phyloP scores from a whole-genome alignment of 208 protist species.

The Leishmania tarentolae region DNA sequence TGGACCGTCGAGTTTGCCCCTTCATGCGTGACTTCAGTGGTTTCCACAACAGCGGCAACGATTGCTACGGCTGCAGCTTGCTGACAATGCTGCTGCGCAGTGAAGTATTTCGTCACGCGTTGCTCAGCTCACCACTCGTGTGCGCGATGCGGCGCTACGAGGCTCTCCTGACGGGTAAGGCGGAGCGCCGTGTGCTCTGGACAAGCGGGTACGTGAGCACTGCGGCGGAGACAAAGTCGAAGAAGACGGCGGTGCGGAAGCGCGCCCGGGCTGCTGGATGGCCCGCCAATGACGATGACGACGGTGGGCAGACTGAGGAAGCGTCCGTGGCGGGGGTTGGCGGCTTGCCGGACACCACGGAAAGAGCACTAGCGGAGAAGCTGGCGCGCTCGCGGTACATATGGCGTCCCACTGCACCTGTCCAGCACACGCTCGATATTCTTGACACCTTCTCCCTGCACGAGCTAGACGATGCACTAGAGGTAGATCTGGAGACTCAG shows the following conservation, averaged over 20 bases:
- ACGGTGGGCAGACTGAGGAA: slow-evolving; percentile 2
- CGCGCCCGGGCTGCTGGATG: not conserved
- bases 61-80: slow-evolving; percentile 87
- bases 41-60: slow-evolving; percentile 75
- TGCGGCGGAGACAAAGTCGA: not conserved
- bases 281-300: not conserved
- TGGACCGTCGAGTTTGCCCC: not conserved
- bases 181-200: slow-evolving; percentile 27
- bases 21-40: slow-evolving; percentile 56
- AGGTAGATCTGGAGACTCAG: slow-evolving; percentile 9
- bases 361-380: not conserved
- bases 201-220: slow-evolving; percentile 17
- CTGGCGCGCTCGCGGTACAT: not conserved
- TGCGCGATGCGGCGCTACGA: slow-evolving; percentile 24
- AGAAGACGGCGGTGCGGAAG: slow-evolving; percentile 3
- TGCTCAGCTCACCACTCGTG: slow-evolving; percentile 37
- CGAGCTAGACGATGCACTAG: slow-evolving; percentile 25
- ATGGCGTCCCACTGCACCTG: not conserved
- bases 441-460: slow-evolving; percentile 16
- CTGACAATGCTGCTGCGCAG: slow-evolving; percentile 76
- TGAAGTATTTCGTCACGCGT: slow-evolving; percentile 44
- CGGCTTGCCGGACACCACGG: not conserved
- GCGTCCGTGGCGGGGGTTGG: slow-evolving; percentile 9
- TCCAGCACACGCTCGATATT: slow-evolving; percentile 17
- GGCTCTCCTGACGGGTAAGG: slow-evolving; percentile 2